phyloP scores from a whole-genome alignment of 2,329 filamentous ascomycete species.

The Aspergillus eucalypticola region DNA sequence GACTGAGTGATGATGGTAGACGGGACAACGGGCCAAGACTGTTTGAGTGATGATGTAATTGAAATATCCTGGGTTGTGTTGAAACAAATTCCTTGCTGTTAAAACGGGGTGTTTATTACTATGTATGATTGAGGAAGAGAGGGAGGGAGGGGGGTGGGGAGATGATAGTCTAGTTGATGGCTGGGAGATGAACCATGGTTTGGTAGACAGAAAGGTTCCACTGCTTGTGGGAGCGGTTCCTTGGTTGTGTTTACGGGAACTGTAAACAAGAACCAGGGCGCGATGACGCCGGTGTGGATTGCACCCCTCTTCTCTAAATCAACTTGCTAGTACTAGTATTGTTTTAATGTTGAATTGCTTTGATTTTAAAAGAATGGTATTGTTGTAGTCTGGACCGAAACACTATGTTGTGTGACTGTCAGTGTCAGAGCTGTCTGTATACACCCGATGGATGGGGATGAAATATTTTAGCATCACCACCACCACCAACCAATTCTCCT shows the following conservation, averaged over 20 bases:
- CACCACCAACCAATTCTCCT: neutral
- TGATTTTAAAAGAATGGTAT: neutral
- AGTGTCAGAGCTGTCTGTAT: neutral
- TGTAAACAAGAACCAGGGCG: constrained; percentile 1
- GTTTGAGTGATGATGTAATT: constrained; percentile 20
- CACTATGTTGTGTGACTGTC: neutral
- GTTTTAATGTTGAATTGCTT: neutral
- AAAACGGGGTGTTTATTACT: neutral
- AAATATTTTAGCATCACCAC: neutral
- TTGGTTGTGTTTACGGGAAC: constrained; percentile 5
- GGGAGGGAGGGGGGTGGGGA: no score
- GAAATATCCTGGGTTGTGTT: neutral
- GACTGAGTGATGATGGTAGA: constrained; percentile 20
- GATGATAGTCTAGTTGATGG: neutral
- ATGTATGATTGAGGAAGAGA: no score
- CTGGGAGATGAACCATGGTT: constrained; percentile 5
- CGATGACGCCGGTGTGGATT: neutral
- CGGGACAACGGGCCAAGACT: constrained; percentile 34
- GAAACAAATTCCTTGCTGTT: neutral
- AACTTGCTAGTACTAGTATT: neutral
- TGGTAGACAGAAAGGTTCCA: neutral
- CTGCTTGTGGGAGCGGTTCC: neutral
- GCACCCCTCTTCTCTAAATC: neutral
- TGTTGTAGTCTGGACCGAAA: neutral
- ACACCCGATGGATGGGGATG: neutral